Evolutionary conservation across 2,329 filamentous ascomycete genomes (phyloP).

Genomic region (Tolypocladium endophyticum): DNA sequence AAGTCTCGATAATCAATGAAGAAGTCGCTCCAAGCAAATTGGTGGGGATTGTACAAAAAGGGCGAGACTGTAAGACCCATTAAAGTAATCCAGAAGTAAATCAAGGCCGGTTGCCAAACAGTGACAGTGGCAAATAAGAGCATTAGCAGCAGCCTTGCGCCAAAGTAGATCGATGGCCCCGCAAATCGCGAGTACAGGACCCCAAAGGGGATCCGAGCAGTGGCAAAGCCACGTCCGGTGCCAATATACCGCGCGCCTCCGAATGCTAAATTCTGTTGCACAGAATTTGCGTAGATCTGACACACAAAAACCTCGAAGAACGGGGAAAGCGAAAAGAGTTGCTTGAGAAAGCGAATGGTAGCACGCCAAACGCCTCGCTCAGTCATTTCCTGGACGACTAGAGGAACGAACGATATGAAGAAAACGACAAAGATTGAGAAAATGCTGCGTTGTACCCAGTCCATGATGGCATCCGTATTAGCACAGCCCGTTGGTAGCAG

Average conservation of each 20-base stretch:
- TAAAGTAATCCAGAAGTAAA: slow-evolving; percentile 95
- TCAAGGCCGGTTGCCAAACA: slow-evolving; percentile 77
- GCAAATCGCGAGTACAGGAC: slow-evolving; percentile 95
- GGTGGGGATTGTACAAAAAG: slow-evolving; percentile 97
- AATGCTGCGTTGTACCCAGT: slow-evolving; percentile 91
- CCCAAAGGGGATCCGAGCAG: slow-evolving; percentile 94
- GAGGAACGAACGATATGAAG: slow-evolving; percentile 91
- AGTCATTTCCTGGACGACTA: slow-evolving; percentile 88
- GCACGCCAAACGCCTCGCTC: slow-evolving; percentile 92
- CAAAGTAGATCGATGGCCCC: slow-evolving; percentile 94
- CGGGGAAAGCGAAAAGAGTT: slow-evolving; percentile 86
- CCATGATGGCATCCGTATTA: slow-evolving; percentile 74
- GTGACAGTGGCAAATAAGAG: slow-evolving; percentile 87
- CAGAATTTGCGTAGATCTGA: slow-evolving; percentile 95
- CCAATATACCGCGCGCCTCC: slow-evolving; percentile 96
- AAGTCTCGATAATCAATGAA: slow-evolving; percentile 99
- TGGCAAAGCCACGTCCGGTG: slow-evolving; percentile 97
- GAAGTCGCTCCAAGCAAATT: slow-evolving; percentile 98
- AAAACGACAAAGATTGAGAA: slow-evolving; percentile 98
- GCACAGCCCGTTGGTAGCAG: slow-evolving; percentile 80
- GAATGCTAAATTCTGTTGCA: slow-evolving; percentile 89
- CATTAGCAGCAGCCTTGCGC: slow-evolving; percentile 84
- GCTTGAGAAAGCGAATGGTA: slow-evolving; percentile 82
- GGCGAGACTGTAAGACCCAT: slow-evolving; percentile 82
- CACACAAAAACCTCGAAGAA: slow-evolving; percentile 99